Percentiles rank a stretch among this genome's conserved stretches.
Evolutionary conservation across 2,329 filamentous ascomycete genomes (phyloP).

Genomic region (Aspergillus sp.): DNA sequence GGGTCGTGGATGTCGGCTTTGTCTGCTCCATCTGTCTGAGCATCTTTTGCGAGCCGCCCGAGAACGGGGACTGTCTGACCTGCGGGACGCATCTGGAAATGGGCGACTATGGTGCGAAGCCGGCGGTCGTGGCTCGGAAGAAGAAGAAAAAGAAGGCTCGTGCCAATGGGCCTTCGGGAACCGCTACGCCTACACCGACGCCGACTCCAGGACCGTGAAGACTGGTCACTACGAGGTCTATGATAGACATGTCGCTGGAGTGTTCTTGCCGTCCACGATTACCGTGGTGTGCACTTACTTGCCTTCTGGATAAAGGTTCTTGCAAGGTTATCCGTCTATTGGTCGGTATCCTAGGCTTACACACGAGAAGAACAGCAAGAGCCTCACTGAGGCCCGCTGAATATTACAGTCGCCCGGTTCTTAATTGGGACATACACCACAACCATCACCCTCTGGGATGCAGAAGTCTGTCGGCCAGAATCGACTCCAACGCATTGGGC

Average conservation of each 20-base stretch:
- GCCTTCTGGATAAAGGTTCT: too few relatives aligned
- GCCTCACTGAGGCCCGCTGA: not conserved
- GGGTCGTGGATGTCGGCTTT: constrained; percentile 86
- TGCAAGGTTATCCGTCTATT: constrained; percentile 3
- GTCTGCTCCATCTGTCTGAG: constrained; percentile 96
- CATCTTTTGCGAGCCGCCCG: constrained; percentile 74
- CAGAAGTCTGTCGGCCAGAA: too few relatives aligned
- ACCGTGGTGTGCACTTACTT: too few relatives aligned
- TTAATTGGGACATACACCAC: too few relatives aligned
- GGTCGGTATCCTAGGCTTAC: constrained; percentile 11
- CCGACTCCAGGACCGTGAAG: constrained; percentile 38
- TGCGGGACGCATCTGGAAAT: constrained; percentile 77
- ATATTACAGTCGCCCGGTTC: too few relatives aligned
- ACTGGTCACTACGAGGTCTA: not conserved
- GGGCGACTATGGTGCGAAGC: constrained; percentile 72
- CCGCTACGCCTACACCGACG: constrained; percentile 60
- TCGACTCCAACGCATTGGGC: too few relatives aligned
- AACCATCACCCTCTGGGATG: too few relatives aligned
- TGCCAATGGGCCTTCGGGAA: constrained; percentile 44
- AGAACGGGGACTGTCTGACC: constrained; percentile 71
- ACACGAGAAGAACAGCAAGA: constrained; percentile 4
- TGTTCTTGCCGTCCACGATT: too few relatives aligned
- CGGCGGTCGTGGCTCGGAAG: constrained; percentile 68
- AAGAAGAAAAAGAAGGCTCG: constrained; percentile 76
- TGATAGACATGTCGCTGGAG: not conserved